Percentiles rank a stretch among this genome's conserved stretches.
Evolutionary conservation across 306 rosid genomes (phyloP).

Genomic region (Prunus mira): DNA sequence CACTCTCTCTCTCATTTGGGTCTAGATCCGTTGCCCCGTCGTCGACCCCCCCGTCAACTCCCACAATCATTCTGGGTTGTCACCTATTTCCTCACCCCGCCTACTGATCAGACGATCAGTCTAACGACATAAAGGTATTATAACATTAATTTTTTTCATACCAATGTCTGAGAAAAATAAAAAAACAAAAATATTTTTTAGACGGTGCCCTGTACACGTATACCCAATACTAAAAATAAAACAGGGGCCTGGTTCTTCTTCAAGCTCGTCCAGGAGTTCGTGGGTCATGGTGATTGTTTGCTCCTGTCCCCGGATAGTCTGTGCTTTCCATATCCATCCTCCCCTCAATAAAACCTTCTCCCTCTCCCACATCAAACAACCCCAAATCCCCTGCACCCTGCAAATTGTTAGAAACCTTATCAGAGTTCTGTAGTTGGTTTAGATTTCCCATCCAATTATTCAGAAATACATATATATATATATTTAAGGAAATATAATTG

Average conservation of each 20-base stretch:
- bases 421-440: too few relatives aligned
- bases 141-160: not conserved
- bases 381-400: slow-evolving; percentile 28
- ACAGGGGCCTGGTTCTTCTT: not conserved
- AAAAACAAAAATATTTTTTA: not conserved
- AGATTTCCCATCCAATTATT: too few relatives aligned
- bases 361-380: not conserved
- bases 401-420: not conserved
- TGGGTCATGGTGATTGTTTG: slow-evolving; percentile 62
- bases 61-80: too few relatives aligned
- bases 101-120: too few relatives aligned
- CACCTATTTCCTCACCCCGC: too few relatives aligned
- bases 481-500: not conserved
- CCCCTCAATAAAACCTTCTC: slow-evolving; percentile 27
- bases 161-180: not conserved
- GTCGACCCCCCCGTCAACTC: too few relatives aligned
- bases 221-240: not conserved
- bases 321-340: slow-evolving; percentile 47
- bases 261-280: slow-evolving; percentile 42
- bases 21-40: too few relatives aligned
- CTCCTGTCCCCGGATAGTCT: slow-evolving; percentile 66
- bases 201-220: not conserved
- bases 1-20: too few relatives aligned
- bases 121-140: too few relatives aligned
- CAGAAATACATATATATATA: too few relatives aligned